Conservation (phyloP, 106 monocot genomes). For the Dendrobium officinale region DNA sequence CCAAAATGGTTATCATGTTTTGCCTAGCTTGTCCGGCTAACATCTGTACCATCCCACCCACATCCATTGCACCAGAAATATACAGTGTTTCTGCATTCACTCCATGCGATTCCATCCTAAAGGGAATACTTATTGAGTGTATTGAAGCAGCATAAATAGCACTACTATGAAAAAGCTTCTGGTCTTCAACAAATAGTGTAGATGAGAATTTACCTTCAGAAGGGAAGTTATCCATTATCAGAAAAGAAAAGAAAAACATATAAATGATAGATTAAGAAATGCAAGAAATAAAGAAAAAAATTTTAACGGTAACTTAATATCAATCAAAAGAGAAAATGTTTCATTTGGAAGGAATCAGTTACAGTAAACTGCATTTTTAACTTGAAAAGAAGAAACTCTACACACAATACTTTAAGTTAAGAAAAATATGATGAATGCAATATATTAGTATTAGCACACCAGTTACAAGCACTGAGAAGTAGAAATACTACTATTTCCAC, state of each 20-base stretch:
- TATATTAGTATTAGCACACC: neutral
- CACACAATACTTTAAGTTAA: neutral
- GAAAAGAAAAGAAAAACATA: neutral
- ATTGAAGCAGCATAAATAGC: constrained; percentile 84
- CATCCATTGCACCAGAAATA: constrained; percentile 46
- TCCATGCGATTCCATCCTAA: constrained; percentile 48
- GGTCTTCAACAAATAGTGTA: constrained; percentile 50
- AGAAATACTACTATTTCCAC: neutral
- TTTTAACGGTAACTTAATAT: neutral
- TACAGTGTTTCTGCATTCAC: constrained; percentile 27
- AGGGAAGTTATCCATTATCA: neutral
- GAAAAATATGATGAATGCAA: neutral
- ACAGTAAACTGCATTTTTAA: neutral
- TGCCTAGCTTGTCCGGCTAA: constrained; percentile 63
- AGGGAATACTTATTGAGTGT: constrained; percentile 69
- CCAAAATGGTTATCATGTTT: constrained; percentile 67
- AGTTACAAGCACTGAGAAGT: neutral
- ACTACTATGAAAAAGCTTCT: constrained; percentile 81
- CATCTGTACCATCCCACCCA: constrained; percentile 47
- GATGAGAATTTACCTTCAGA: constrained; percentile 56
- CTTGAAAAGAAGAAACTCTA: neutral
- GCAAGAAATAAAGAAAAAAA: neutral
- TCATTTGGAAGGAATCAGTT: neutral
- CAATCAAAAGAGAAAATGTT: neutral
- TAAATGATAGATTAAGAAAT: neutral